Base-by-base conservation (phyloP, 805 yeast species). In the Wickerhamomyces xylosicus region DNA sequence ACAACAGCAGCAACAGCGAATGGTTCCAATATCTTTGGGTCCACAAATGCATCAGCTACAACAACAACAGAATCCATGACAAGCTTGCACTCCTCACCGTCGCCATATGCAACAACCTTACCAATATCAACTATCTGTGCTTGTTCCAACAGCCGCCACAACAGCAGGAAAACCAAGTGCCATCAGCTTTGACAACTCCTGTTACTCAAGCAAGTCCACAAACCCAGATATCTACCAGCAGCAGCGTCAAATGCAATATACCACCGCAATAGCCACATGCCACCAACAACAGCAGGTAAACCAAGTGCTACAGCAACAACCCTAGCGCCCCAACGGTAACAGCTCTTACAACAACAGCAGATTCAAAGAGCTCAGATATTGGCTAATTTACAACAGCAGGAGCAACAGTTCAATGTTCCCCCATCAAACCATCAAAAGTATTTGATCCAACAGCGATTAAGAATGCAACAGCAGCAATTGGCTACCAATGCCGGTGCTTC, bases 301-400 rank as follows among this genome's bases (percentile, higher is more conserved):
- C 5, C 44, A 38, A 27, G 40, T 21, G 14, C 45, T 35, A 21
- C 50, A 42, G 31, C 45, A 45, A 50, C 53, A 50, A 35, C 48
- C 4, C 49, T 47, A 27, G 54, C 49, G 17, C 21, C 39, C 19
- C 57, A 50, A 21, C 47, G 42, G 34, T 48, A 45, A 31, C 47
- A 45, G 16, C 38, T 38, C 4, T 3, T 39, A 11, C 11, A 31
- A 19, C 33, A 31, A 15, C 33, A 31, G 9, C 33, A 31, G 14
- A 15, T 41, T 6, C 45, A 41, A n/a, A 7, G 29, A 11, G 29
- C 29, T 11, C 29, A 25, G 14, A 25, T 25, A 9, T 5, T 11
- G 4, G 29, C 29, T n/a, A 25, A 7, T 25, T 11, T 25, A 8
- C 29, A 25, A 25, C 9, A 4, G 5, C 29, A 25, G n/a, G n/a